phyloP scores from a whole-genome alignment of 495 filamentous ascomycete species.

The Neurospora sp. region DNA sequence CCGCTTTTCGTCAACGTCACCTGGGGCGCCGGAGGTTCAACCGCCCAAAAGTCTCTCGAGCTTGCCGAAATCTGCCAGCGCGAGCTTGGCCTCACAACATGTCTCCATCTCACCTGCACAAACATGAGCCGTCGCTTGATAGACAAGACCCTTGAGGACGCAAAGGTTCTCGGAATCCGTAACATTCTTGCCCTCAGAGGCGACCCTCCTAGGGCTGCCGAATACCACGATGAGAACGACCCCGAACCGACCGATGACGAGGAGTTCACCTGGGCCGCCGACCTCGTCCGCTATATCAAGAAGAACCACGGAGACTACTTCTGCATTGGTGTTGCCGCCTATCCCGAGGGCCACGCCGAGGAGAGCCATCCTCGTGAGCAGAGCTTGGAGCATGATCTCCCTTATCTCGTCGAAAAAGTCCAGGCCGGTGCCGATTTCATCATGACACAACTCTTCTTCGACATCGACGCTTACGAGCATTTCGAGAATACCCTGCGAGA shows the following conservation, averaged over 20 bases:
- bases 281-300: constrained; percentile 83
- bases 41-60: constrained; percentile 79
- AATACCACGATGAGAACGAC: constrained; percentile 58
- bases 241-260: constrained; percentile 30
- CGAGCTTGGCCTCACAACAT: constrained; percentile 85
- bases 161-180: constrained; percentile 83
- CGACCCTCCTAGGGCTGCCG: constrained; percentile 83
- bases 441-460: constrained; percentile 98
- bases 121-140: constrained; percentile 86
- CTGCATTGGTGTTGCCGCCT: constrained; percentile 88
- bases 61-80: constrained; percentile 92
- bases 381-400: constrained; percentile 68
- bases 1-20: constrained; percentile 96
- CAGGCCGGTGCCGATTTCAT: constrained; percentile 93
- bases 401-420: constrained; percentile 85
- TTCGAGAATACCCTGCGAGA: constrained; percentile 72
- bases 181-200: constrained; percentile 92
- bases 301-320: constrained; percentile 87
- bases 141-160: constrained; percentile 82
- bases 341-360: constrained; percentile 94
- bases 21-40: constrained; percentile 94
- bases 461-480: constrained; percentile 64
- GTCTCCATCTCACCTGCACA: constrained; percentile 91
- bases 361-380: constrained; percentile 72
- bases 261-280: constrained; percentile 81